Conservation (phyloP, 1,284 basidiomycete genomes). For the Ganoderma multipileum region DNA sequence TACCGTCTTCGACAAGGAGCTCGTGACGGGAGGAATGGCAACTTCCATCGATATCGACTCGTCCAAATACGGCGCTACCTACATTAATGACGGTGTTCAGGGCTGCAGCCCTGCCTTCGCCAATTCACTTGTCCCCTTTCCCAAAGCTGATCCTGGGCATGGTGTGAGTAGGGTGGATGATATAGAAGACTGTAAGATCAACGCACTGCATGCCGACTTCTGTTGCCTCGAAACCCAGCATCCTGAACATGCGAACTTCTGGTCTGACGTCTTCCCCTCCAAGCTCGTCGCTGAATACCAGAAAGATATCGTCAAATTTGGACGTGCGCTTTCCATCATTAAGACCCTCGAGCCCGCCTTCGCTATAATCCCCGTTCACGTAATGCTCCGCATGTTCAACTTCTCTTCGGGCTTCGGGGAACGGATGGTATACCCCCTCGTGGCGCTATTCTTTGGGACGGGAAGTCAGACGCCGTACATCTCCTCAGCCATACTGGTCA, state of each 20-base stretch:
- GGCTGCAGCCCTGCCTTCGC: slow-evolving; percentile 65
- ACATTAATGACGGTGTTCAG: slow-evolving; percentile 67
- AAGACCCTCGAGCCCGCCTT: slow-evolving; percentile 61
- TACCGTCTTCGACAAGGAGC: slow-evolving; percentile 59
- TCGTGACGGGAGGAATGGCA: slow-evolving; percentile 64
- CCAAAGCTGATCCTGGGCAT: too few species aligned
- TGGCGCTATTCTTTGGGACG: slow-evolving; percentile 67
- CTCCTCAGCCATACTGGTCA: slow-evolving; percentile 56
- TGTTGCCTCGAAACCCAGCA: too few species aligned
- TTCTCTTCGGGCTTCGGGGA: slow-evolving; percentile 67
- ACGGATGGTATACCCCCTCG: slow-evolving; percentile 62
- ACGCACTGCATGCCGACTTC: not conserved
- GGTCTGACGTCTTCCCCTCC: slow-evolving; percentile 72
- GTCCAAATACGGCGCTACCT: slow-evolving; percentile 54
- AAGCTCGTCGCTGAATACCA: slow-evolving; percentile 55
- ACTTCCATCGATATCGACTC: slow-evolving; percentile 61
- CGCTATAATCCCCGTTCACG: slow-evolving; percentile 64
- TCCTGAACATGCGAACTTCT: slow-evolving; percentile 70
- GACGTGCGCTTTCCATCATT: slow-evolving; percentile 58
- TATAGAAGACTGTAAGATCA: too few species aligned
- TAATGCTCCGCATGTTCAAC: slow-evolving; percentile 62
- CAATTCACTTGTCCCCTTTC: slow-evolving; percentile 65
- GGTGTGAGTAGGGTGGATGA: too few species aligned
- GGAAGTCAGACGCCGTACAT: slow-evolving; percentile 68
- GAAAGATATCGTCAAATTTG: slow-evolving; percentile 65